Percentiles rank a stretch among this genome's conserved stretches.
Conservation (phyloP, 2,329 filamentous ascomycete species). For the Sporothrix schenckii region DNA sequence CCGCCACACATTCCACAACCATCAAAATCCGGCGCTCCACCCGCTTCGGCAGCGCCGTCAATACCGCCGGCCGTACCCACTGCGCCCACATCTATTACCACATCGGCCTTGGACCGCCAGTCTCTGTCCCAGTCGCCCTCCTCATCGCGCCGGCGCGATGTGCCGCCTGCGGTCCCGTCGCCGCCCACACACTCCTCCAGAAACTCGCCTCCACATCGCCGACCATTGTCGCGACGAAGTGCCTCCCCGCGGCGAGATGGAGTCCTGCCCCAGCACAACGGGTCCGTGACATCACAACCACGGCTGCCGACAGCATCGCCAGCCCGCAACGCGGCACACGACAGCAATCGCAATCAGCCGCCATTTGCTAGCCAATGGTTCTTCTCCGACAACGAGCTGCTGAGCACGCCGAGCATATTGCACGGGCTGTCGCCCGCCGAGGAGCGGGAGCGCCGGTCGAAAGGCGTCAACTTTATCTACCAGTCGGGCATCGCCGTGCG, state of each 20-base stretch:
- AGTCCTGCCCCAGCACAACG: background rate
- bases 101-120: conserved; percentile 44
- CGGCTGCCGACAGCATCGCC: conserved; percentile 22
- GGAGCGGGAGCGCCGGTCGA: conserved; percentile 79
- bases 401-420: conserved; percentile 78
- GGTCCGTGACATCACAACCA: background rate
- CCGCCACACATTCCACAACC: conserved; percentile 52
- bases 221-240: conserved; percentile 47
- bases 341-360: conserved; percentile 22
- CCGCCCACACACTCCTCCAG: conserved; percentile 60
- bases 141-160: conserved; percentile 51
- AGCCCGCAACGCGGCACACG: background rate
- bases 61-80: background rate
- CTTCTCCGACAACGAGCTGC: conserved; percentile 80
- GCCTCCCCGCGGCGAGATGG: conserved; percentile 45
- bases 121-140: conserved; percentile 40
- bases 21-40: conserved; percentile 35
- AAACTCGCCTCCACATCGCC: conserved; percentile 58
- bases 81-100: background rate
- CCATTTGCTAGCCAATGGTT: conserved; percentile 72
- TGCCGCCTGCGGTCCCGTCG: conserved; percentile 64
- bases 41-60: background rate
- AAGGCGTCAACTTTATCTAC: conserved; percentile 95
- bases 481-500: conserved; percentile 92
- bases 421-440: conserved; percentile 77